A percentile compares a stretch with the other conserved stretches of the same genome.
Evolutionary conservation across 768 basidiomycete species (phyloP).

Genomic region (Pleurotus salmoneostramineus): DNA sequence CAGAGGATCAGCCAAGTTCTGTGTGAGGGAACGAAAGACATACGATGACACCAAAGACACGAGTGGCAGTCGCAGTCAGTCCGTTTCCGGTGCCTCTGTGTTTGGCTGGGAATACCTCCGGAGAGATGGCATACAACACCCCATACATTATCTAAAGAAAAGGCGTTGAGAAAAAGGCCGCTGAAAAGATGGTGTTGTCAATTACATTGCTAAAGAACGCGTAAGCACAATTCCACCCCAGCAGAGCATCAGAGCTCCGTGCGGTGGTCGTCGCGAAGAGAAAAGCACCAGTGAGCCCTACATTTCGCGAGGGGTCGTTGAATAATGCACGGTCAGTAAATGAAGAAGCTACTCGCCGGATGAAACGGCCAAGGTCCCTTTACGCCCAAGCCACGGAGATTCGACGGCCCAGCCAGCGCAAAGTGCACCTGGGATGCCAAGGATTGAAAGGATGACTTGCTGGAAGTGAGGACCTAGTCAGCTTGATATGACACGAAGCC

Average conservation of each 20-base stretch:
- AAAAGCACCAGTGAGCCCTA: constrained; percentile 71
- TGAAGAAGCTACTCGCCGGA: constrained; percentile 42
- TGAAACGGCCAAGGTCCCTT: constrained; percentile 61
- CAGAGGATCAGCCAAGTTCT: background rate
- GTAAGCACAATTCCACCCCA: constrained; percentile 82
- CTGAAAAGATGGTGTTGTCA: background rate
- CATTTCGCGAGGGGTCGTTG: constrained; percentile 41
- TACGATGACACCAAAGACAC: constrained; percentile 70
- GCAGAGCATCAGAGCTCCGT: constrained; percentile 57
- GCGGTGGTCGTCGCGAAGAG: constrained; percentile 76
- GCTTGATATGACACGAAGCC: background rate
- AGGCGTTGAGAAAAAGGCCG: background rate
- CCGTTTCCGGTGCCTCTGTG: constrained; percentile 74
- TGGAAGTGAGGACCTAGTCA: constrained; percentile 18
- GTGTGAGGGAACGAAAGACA: constrained; percentile 14
- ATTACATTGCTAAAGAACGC: constrained; percentile 56
- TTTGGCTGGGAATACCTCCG: constrained; percentile 70
- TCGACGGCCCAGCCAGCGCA: constrained; percentile 73
- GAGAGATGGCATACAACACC: constrained; percentile 65
- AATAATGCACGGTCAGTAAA: constrained; percentile 23
- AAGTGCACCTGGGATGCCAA: constrained; percentile 70
- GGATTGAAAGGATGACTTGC: constrained; percentile 67
- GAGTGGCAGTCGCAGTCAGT: constrained; percentile 52
- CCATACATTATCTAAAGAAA: constrained; percentile 63
- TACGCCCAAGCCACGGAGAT: constrained; percentile 56